Base-by-base conservation (phyloP, 164 flowering plant species). In the Sextonia rubra region DNA sequence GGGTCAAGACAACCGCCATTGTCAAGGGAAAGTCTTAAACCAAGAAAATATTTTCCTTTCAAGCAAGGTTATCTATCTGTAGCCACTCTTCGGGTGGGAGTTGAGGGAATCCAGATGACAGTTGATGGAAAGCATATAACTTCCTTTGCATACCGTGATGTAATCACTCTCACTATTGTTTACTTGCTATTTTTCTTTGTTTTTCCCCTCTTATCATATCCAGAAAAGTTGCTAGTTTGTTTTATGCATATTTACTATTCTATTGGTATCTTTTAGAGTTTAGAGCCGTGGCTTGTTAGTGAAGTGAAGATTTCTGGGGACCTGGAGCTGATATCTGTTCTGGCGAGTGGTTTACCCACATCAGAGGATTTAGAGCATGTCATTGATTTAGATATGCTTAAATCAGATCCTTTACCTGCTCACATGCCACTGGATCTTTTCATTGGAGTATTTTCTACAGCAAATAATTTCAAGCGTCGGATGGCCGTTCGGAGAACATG, bases 221-320 rank as follows among this genome's bases (percentile, higher is more conserved):
- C 5, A 60, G 37, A 47, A 30, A 29, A 18, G 24, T 47, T 58
- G 11, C 64, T 60, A 17, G 44, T 37, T 37, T 37, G 11, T 66
- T 48, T 44, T 25, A 47, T 15, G 24, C n/a, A n/a, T 15, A 29
- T 20, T 66, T 65, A 32, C 55, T 8, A 23, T 71, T 71, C 23
- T 44, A 4, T 47, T 37, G 44, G 44, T 73, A 44, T n/a, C 65
- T 73, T 37, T 72, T 87, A 96, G 99, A 89, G 80, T 74, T 76
- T 96, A 89, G 99, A 96, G 87, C 98, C 99, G 72, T 96, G 99
- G 99, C 89, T 96, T 74, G 96, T 89, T 24, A 91, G 85, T 85
- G 94, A 96, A 83, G 87, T 91, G 61, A 80, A 88, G 75, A 86
- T 96, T 68, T 87, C 95, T 30, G 99, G 99, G 55, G 98, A 96